These are phyloP conservation scores for Spinacia oleracea DNA, from an alignment of 179 eudicot species.

Conservation along the genomic window DNA sequence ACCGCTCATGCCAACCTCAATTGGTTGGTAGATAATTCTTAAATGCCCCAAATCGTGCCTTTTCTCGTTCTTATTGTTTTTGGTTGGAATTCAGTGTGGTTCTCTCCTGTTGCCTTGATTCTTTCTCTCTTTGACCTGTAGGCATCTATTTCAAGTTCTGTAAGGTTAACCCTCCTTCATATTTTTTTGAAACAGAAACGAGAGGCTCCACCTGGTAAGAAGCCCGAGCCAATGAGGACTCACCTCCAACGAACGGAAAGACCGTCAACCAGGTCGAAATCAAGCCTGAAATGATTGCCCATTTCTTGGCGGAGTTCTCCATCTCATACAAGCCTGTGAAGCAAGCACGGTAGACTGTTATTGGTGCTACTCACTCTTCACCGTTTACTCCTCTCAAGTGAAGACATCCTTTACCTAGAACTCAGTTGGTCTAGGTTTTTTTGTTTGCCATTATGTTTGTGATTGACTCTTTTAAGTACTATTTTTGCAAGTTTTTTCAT, in stretches of 20 bases:
- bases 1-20: too few relatives aligned
- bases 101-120: neutral
- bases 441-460: conserved; percentile 7
- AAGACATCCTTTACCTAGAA: neutral
- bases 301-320: conserved; percentile 76
- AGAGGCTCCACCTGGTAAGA: conserved; percentile 78
- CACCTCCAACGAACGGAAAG: conserved; percentile 79
- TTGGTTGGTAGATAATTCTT: too few relatives aligned
- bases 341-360: conserved; percentile 99
- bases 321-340: conserved; percentile 93
- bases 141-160: neutral
- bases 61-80: too few relatives aligned
- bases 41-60: too few relatives aligned
- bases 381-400: conserved; percentile 95
- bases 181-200: conserved; percentile 51
- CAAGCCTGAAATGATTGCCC: conserved; percentile 87
- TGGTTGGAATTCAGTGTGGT: neutral
- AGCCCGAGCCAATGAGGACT: conserved; percentile 71
- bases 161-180: neutral
- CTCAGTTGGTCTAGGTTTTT: conserved; percentile 24
- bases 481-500: conserved; percentile 2
- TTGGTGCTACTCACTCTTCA: conserved; percentile 99
- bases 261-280: conserved; percentile 77
- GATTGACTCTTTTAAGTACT: conserved; percentile 1
- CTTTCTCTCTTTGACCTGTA: too few relatives aligned